These are phyloP conservation scores for Sicyos baderoa DNA, from an alignment of 306 rosid species.

Conservation along the genomic window DNA sequence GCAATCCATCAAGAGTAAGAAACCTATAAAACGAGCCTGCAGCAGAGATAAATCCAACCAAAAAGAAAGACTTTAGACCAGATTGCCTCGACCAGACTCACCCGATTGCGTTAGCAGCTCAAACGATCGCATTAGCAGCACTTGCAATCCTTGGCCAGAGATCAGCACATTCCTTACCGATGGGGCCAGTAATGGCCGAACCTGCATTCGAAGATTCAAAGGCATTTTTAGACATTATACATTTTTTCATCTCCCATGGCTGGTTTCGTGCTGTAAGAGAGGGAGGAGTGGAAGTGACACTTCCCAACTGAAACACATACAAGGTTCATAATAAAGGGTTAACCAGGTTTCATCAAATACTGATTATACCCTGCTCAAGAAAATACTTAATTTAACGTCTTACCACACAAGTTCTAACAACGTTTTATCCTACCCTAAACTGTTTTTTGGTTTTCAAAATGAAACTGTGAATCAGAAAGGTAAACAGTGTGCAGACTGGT, in stretches of 20 bases:
- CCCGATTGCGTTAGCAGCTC: slow-evolving; percentile 86
- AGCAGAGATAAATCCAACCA: slow-evolving; percentile 3
- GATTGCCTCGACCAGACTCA: slow-evolving; percentile 18
- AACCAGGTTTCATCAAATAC: background rate
- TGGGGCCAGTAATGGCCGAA: slow-evolving; percentile 83
- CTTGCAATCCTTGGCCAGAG: slow-evolving; percentile 89
- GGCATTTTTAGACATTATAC: too few relatives aligned
- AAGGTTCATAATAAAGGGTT: background rate
- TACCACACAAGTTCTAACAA: too few relatives aligned
- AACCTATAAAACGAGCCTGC: background rate
- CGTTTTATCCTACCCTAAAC: too few relatives aligned
- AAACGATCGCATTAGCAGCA: too few relatives aligned
- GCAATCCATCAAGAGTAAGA: background rate
- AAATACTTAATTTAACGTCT: too few relatives aligned
- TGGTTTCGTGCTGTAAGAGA: background rate
- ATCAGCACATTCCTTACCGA: slow-evolving; percentile 87
- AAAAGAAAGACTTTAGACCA: background rate
- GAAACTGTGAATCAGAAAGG: background rate
- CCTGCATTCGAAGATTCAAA: slow-evolving; percentile 41
- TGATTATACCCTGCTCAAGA: too few relatives aligned
- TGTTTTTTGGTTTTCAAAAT: background rate
- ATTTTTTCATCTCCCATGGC: background rate
- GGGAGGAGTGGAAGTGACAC: background rate
- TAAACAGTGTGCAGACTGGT: too few relatives aligned
- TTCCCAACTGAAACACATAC: background rate